phyloP scores from a whole-genome alignment of 441 rosid genomes.

The Breynia disticha region DNA sequence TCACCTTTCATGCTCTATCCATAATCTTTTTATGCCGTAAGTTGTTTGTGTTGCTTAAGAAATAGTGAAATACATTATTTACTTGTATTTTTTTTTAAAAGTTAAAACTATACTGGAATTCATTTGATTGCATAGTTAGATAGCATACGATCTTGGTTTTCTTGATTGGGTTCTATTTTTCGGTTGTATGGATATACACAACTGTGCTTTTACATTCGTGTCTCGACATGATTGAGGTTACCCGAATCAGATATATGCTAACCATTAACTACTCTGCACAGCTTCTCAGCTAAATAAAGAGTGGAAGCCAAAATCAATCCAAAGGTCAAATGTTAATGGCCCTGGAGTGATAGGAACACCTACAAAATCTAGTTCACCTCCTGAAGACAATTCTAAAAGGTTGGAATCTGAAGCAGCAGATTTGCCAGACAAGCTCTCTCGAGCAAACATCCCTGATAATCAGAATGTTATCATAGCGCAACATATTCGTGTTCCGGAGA shows the following conservation, averaged over 20 bases:
- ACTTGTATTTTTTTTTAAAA: too few relatives aligned
- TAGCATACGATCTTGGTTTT: too few relatives aligned
- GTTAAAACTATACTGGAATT: too few relatives aligned
- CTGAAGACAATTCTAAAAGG: constrained; percentile 35
- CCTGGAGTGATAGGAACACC: constrained; percentile 73
- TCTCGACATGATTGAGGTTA: constrained; percentile 7
- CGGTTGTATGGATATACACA: too few relatives aligned
- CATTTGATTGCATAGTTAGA: too few relatives aligned
- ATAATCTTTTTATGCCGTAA: too few relatives aligned
- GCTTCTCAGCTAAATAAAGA: constrained; percentile 65
- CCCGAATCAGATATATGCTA: not conserved
- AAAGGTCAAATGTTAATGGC: constrained; percentile 35
- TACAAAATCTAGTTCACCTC: constrained; percentile 35
- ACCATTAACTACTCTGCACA: constrained; percentile 19
- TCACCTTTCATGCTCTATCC: too few relatives aligned
- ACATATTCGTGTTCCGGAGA: constrained; percentile 73
- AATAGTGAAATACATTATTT: too few relatives aligned
- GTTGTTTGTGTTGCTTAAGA: too few relatives aligned
- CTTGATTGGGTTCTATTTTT: too few relatives aligned
- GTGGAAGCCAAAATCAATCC: constrained; percentile 83
- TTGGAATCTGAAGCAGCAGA: constrained; percentile 36
- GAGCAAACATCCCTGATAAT: constrained; percentile 34
- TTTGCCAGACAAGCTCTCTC: constrained; percentile 48
- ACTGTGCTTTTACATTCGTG: too few relatives aligned
- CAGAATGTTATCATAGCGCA: constrained; percentile 82